phyloP scores from a whole-genome alignment of 768 basidiomycete genomes.

The Phanerodontia chrysosporium region DNA sequence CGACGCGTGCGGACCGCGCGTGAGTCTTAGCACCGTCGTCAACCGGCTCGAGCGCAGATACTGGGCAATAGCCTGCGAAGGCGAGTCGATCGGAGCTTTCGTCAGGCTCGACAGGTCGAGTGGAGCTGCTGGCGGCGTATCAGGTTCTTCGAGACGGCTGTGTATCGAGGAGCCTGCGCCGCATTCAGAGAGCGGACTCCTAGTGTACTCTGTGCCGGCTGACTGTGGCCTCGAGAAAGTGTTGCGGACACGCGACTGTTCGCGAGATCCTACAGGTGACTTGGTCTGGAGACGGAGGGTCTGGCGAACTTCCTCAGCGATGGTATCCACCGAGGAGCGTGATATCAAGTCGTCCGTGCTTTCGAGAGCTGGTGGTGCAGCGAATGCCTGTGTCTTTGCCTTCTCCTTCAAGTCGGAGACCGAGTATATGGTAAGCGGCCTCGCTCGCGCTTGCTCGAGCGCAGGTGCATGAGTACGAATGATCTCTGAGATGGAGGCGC shows the following conservation, averaged over 20 bases:
- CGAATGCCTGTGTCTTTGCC: background rate
- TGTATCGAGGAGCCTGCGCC: conserved; percentile 23
- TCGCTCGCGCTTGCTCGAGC: conserved; percentile 41
- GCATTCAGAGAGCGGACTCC: conserved; percentile 17
- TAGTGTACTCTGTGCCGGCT: conserved; percentile 2
- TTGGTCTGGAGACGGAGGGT: conserved; percentile 59
- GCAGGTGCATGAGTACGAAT: conserved; percentile 76
- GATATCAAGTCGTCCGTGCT: conserved; percentile 65
- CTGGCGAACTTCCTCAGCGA: conserved; percentile 75
- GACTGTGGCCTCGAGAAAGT: conserved; percentile 18
- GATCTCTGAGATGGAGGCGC: conserved; percentile 84
- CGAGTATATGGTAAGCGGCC: conserved; percentile 23
- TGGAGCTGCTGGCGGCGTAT: conserved; percentile 17
- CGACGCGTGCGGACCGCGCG: conserved; percentile 75
- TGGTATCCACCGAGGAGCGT: conserved; percentile 85
- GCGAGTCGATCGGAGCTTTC: conserved; percentile 44
- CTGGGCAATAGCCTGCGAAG: conserved; percentile 73
- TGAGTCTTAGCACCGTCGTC: conserved; percentile 77
- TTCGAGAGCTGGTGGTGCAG: conserved; percentile 44
- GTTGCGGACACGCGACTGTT: conserved; percentile 7
- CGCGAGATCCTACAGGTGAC: conserved; percentile 23
- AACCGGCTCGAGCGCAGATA: conserved; percentile 85
- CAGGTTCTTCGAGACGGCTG: conserved; percentile 19
- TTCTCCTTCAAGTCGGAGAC: background rate
- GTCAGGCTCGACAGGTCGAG: conserved; percentile 25